Base-by-base conservation (phyloP, 1,284 basidiomycete genomes). In the Rhodotorula mucilaginosa region DNA sequence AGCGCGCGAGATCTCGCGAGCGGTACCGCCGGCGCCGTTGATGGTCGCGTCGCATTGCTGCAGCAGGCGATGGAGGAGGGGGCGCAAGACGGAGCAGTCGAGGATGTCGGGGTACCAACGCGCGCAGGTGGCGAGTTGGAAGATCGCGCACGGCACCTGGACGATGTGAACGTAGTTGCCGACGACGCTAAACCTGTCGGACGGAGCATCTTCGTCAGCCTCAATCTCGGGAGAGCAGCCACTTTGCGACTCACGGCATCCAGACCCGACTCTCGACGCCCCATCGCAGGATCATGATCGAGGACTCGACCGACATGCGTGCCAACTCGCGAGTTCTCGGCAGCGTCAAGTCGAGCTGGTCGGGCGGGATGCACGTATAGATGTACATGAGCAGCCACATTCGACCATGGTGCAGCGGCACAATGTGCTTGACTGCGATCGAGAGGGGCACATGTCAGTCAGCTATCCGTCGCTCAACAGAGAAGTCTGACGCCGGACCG, bases 191-290 rank as follows among this genome's bases (percentile, higher is more conserved):
- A 69, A 71, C 3, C 64, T 65, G 59, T 44, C 15, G 6, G 21
- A 15, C 3, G 4, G 10, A 44, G 31, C 2, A 3, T 6, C 31
- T 13, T 46, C 26, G 7, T 44, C 15, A 34, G 34, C 34, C 34
- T 34, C 34, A 34, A 34, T 34, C 34, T 34, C 34, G 34, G 34
- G 34, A 34, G 34, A 34, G 34, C 34, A 34, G 34, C 34, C 34
- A n/a, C 5, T 13, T 13, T 44, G 39, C 47, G 26, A 62, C 61
- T 46, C 21, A 70, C 68, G 74, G 74, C 64, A 73, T 66, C 74
- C 74, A 75, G 63, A 75, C 71, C 16, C 71, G 61, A 15, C 59
- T 63, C 49, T 75, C 74, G 58, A 73, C 71, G 51, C 71, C 71
- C 68, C 71, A 75, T 4, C 69, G 66, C 5, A 75, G 62, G 34